Percentiles rank a stretch among this genome's conserved stretches.
Evolutionary conservation across 2,329 filamentous ascomycete species (phyloP).

Genomic region (Aaosphaeria arxii): DNA sequence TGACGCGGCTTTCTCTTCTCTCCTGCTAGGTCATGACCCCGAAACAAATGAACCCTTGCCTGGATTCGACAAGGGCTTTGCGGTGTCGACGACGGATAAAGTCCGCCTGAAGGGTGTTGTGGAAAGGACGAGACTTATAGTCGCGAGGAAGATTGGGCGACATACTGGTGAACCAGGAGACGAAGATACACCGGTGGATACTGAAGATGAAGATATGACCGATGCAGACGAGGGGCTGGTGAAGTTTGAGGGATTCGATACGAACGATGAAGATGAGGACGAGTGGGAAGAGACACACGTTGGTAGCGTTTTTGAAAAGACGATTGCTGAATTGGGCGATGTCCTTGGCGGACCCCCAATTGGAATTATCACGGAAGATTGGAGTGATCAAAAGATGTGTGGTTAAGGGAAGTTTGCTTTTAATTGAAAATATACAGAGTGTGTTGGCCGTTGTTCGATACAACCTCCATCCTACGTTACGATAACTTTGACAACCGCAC

Average conservation of each 20-base stretch:
- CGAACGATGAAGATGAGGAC: conserved; percentile 44
- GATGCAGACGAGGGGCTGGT: conserved; percentile 27
- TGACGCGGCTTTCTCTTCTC: conserved; percentile 76
- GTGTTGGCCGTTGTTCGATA: too few relatives aligned
- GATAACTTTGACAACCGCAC: too few relatives aligned
- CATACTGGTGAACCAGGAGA: conserved; percentile 38
- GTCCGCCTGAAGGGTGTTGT: conserved; percentile 81
- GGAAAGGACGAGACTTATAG: conserved; percentile 68
- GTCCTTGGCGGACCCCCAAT: conserved; percentile 54
- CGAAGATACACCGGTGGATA: conserved; percentile 38
- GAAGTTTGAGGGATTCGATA: conserved; percentile 36
- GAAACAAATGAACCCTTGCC: conserved; percentile 64
- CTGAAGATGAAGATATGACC: conserved; percentile 22
- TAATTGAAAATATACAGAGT: too few relatives aligned
- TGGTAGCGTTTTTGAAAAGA: conserved; percentile 75
- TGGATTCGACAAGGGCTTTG: conserved; percentile 62
- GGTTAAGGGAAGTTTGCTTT: too few relatives aligned
- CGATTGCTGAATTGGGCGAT: conserved; percentile 71
- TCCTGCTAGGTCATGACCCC: conserved; percentile 66
- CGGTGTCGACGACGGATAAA: conserved; percentile 80
- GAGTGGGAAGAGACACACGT: conserved; percentile 41
- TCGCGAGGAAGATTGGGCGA: conserved; percentile 59
- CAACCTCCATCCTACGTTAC: too few relatives aligned
- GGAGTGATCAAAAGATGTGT: conserved; percentile 1
- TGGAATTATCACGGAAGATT: conserved; percentile 46